Evolutionary conservation across 1,139 yeast species (phyloP).

Genomic region (Protomyces lactucae-debilis): DNA sequence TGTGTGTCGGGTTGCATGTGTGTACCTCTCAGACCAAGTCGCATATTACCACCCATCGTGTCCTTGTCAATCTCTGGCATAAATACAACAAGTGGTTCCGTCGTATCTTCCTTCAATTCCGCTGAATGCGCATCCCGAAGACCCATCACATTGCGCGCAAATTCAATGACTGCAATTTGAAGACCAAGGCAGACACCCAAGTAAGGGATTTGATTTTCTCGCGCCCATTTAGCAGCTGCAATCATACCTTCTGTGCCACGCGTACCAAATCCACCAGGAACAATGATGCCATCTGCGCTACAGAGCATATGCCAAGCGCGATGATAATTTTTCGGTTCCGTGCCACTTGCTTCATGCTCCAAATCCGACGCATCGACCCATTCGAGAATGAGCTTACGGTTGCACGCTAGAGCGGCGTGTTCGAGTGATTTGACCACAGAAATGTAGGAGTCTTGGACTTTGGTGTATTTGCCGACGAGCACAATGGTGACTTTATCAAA

Average conservation of each 20-base stretch:
- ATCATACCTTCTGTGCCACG: constrained; percentile 99
- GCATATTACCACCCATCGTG: constrained; percentile 98
- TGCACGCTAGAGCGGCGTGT: constrained; percentile 88
- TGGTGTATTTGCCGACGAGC: constrained; percentile 92
- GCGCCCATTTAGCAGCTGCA: constrained; percentile 94
- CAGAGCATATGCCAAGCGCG: constrained; percentile 94
- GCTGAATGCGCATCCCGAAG: constrained; percentile 67
- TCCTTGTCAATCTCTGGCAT: constrained; percentile 98
- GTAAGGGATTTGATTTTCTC: constrained; percentile 89
- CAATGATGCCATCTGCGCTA: constrained; percentile 93
- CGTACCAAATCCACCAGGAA: constrained; percentile 97
- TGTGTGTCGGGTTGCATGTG: constrained; percentile 66
- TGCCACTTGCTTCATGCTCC: constrained; percentile 53
- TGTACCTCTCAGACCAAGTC: constrained; percentile 90
- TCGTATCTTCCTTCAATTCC: constrained; percentile 67
- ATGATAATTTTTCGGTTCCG: constrained; percentile 75
- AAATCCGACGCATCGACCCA: constrained; percentile 96
- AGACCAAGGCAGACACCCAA: constrained; percentile 96
- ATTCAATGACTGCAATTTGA: constrained; percentile 95
- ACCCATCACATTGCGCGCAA: constrained; percentile 75
- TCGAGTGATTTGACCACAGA: constrained; percentile 93
- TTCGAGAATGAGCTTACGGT: constrained; percentile 73
- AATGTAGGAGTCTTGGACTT: constrained; percentile 88
- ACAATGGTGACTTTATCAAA: constrained; percentile 89
- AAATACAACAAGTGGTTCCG: constrained; percentile 81